Conservation (phyloP, 768 basidiomycete genomes). For the Boletellus sp. region DNA sequence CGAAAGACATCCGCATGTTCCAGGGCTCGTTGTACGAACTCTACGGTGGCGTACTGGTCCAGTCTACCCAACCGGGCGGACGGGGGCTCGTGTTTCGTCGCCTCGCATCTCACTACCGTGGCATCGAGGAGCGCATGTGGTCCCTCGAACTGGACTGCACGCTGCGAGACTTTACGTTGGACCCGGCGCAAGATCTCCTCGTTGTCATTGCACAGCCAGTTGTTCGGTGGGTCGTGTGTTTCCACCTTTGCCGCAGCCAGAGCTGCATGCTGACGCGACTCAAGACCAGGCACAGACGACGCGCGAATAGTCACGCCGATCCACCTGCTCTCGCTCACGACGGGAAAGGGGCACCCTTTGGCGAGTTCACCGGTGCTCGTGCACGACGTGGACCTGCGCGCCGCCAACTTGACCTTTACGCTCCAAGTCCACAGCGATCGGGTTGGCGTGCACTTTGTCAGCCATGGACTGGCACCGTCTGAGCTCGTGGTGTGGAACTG, state of each 20-base stretch:
- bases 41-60: conserved; percentile 54
- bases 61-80: conserved; percentile 26
- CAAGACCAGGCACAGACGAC: conserved; percentile 10
- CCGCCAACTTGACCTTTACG: conserved; percentile 34
- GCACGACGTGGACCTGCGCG: conserved; percentile 17
- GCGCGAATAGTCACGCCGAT: conserved; percentile 27
- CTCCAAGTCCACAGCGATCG: conserved; percentile 56
- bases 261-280: conserved; percentile 3
- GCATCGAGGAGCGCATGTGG: conserved; percentile 48
- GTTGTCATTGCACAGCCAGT: conserved; percentile 43
- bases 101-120: conserved; percentile 47
- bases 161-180: conserved; percentile 60
- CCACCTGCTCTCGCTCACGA: conserved; percentile 45
- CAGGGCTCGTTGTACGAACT: conserved; percentile 53
- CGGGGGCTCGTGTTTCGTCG: conserved; percentile 40
- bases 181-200: conserved; percentile 64
- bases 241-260: not conserved
- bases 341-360: conserved; percentile 44
- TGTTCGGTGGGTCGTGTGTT: conserved; percentile 28
- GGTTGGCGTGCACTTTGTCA: conserved; percentile 47
- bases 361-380: conserved; percentile 36
- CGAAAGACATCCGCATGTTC: conserved; percentile 37
- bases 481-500: conserved; percentile 65
- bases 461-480: conserved; percentile 32
- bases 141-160: conserved; percentile 33